Base-by-base conservation (phyloP, 306 rosid genomes). In the Senna tora region DNA sequence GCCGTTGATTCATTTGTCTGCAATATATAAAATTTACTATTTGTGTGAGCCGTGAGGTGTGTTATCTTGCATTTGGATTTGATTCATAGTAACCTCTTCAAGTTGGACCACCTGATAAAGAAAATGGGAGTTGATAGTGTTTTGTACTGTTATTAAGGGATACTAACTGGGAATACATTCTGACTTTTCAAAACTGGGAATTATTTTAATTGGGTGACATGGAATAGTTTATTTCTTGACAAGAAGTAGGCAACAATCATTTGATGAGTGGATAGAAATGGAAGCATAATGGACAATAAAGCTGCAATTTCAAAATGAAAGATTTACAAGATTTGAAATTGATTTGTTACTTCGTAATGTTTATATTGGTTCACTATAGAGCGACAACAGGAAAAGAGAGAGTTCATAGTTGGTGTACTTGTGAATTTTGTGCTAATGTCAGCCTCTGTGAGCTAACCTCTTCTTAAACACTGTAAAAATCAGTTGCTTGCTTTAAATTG, bases 181-280 rank as follows among this genome's bases (percentile, higher is more conserved):
- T 56, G 19, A 33, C 69, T 54, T 30, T 67, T 73, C 75, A 17
- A 42, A 49, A 52, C 12, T 49, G 55, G 58, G 61, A 78, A 51
- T 67, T 72, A 34, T 77, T 72, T 53, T 60, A 38, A 49, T 60
- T 58, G 49, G 47, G 58, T 71, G 71, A 41, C 43, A 19, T 49
- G 15, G 66, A 77, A 45, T 45, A 49, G 56, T 59, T 65, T 70
- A 49, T 34, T 60, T 62, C 55, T 61, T 4, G 64, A 63, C 21
- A 61, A 59, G 22, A 46, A 6, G 30, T 30, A 33, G 34, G 7
- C 60, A 59, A 25, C 20, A 58, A 34, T 81, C 42, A 30, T 57
- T 70, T 49, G 74, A n/a, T 74, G 56, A 30, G 32, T 81, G 71
- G 54, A 65, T 67, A 42, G 51, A 60, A 50, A 68, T 50, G 61